Conservation (phyloP, 495 filamentous ascomycete species). For the Penicillium alfredii region DNA sequence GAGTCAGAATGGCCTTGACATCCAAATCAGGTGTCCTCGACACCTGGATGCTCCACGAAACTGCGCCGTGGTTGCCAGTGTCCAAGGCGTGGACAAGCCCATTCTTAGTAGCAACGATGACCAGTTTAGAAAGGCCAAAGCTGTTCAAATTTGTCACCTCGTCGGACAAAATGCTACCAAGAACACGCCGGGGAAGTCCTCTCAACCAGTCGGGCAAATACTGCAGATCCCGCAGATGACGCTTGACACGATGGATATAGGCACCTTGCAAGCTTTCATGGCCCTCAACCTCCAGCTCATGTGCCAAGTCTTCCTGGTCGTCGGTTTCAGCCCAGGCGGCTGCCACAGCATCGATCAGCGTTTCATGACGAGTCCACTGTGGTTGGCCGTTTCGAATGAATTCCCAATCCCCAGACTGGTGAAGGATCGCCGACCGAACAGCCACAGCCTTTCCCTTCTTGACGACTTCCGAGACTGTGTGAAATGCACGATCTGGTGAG, state of each 20-base stretch:
- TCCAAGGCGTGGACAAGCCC: slow-evolving; percentile 78
- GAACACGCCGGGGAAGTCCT: slow-evolving; percentile 56
- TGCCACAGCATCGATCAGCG: slow-evolving; percentile 65
- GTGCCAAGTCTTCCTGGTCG: slow-evolving; percentile 63
- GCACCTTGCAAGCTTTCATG: slow-evolving; percentile 72
- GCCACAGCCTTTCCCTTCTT: slow-evolving; percentile 60
- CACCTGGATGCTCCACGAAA: slow-evolving; percentile 68
- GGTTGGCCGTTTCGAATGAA: slow-evolving; percentile 75
- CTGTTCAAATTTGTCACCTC: slow-evolving; percentile 60
- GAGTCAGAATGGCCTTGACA: slow-evolving; percentile 59
- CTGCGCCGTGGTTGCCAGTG: slow-evolving; percentile 62
- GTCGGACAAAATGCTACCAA: slow-evolving; percentile 61
- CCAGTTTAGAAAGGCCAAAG: slow-evolving; percentile 83
- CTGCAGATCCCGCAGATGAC: slow-evolving; percentile 74
- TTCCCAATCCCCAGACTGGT: slow-evolving; percentile 72
- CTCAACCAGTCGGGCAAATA: slow-evolving; percentile 71
- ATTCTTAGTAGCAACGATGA: slow-evolving; percentile 71
- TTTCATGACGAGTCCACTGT: slow-evolving; percentile 78
- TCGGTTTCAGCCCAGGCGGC: slow-evolving; percentile 72
- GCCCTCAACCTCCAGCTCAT: slow-evolving; percentile 77
- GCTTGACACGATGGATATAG: slow-evolving; percentile 79
- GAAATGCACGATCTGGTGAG: slow-evolving; percentile 40
- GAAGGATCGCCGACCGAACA: slow-evolving; percentile 66
- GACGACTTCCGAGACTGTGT: slow-evolving; percentile 80
- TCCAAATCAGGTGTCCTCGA: slow-evolving; percentile 57